Conservation (phyloP, 305 asterid genomes). For the Stenogyne calaminthoides region DNA sequence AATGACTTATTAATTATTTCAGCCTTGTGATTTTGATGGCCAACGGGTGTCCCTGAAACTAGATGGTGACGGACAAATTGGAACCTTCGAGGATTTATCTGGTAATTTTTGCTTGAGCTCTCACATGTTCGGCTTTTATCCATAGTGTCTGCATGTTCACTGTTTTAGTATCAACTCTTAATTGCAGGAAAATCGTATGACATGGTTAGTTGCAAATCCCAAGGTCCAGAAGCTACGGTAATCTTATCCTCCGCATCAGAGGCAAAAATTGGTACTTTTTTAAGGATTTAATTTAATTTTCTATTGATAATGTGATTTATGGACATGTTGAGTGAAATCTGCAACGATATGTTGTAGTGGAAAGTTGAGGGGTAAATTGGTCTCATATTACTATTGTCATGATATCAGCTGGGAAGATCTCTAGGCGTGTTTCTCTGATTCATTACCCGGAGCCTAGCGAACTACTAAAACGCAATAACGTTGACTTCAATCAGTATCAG, state of each 20-base stretch:
- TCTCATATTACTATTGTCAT: constrained; percentile 17
- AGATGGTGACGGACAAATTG: constrained; percentile 46
- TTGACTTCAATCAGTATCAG: constrained; percentile 35
- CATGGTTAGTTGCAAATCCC: constrained; percentile 49
- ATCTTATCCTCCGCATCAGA: constrained; percentile 28
- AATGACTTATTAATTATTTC: constrained; percentile 12
- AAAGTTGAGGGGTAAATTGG: background rate
- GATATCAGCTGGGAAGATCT: constrained; percentile 68
- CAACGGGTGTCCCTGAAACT: constrained; percentile 38
- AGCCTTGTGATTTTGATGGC: constrained; percentile 29
- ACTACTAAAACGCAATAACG: constrained; percentile 39
- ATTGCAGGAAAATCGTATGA: constrained; percentile 73
- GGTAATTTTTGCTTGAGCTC: constrained; percentile 40
- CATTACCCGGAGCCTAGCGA: constrained; percentile 76
- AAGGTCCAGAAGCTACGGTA: constrained; percentile 55
- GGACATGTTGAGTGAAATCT: background rate
- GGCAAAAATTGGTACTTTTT: constrained; percentile 31
- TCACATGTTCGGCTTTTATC: constrained; percentile 9
- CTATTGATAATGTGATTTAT: background rate
- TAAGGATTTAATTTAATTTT: background rate
- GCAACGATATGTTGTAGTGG: constrained; percentile 1
- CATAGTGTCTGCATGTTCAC: background rate
- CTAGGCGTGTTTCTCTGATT: constrained; percentile 58
- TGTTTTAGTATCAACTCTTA: constrained; percentile 1
- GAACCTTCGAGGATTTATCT: constrained; percentile 50